Base-by-base conservation (phyloP, 495 filamentous ascomycete genomes). In the Melanomma pulvis-pyrius region DNA sequence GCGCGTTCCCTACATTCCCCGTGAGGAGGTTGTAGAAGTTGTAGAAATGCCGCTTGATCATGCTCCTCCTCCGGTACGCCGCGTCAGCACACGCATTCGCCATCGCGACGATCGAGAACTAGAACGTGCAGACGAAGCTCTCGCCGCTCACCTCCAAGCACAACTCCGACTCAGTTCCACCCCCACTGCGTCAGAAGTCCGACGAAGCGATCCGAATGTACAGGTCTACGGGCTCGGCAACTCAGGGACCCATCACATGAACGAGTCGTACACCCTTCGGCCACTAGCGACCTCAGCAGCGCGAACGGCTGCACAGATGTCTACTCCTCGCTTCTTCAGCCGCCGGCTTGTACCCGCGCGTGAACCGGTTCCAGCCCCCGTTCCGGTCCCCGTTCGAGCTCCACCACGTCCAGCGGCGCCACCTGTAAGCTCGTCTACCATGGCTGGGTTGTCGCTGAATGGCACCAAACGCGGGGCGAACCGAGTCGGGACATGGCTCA, bases 71-170 rank as follows among this genome's bases (percentile, higher is more conserved):
- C 55, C 39, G 1, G 44, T 56, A 0, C 68, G 62, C 22, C 62
- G 63, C 8, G 5, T 36, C 22, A 63, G 58, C 63, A 70, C 67
- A 1, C 67, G 61, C 24, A 47, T 60, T 41, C 68, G 62, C 2
- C 53, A 50, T 21, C 58, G 58, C 1, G 21, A 13, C 39, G 62
- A 70, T 41, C 68, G 46, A 74, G 67, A 69, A 1, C 29, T 57
- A 11, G 34, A 64, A 12, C 67, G 61, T 25, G 74, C 74, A 8
- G 87, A 90, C 70, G 85, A 84, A 59, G 82, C 81, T 24, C 67
- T 86, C 8, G 83, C 86, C 25, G 77, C 82, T 12, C 78, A 82
- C 19, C 74, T 89, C 30, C 84, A 87, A 61, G 75, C 77, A 0
- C 82, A 15, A 76, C 78, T 56, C 66, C 79, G 0, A 76, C 79